Base-by-base conservation (phyloP, 2,329 filamentous ascomycete species). In the Podosphaera xanthii region DNA sequence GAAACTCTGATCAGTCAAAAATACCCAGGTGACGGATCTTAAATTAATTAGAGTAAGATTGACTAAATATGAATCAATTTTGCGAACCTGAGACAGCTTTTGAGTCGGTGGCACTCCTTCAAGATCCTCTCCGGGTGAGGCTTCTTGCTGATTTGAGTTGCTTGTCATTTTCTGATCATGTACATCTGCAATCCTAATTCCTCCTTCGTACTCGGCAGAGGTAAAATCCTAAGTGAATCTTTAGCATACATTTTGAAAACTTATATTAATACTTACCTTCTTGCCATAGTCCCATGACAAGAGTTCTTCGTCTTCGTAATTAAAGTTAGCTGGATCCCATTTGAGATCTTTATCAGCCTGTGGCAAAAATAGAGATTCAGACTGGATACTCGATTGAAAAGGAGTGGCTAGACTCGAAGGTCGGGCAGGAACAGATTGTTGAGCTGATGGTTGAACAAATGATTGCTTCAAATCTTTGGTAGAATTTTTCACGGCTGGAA, bases 231-330 rank as follows among this genome's bases (percentile, higher is more conserved):
- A 34, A 30, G 31, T 69, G 44, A 59, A 46, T 69, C 54, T 61
- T 74, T 63, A 73, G 67, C 58, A 58, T 59, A 10, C 49, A 54
- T 58, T 9, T 54, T 33, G 9, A 34, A 33, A 35, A 10, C 5
- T 54, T 42, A 49, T 62, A 46, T 33, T 50, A 36, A 53, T 58
- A 70, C 76, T 74, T 70, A 84, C 82, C 62, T 76, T 75, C 55
- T 83, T 77, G 44, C 77, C 79, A 66, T 78, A 77, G 69, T 89
- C 84, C 86, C 86, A 91, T 44, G 82, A 83, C 52, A 90, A 72
- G 64, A 82, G 81, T 57, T 82, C 80, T 62, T 81, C 78, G 36
- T 83, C 82, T 5, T 80, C 79, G 10, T 82, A 77, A 36, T 83
- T 80, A 31, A 78, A 81, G 58, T 80, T 77, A 1, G 84, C 75